Conservation (phyloP, 2,329 filamentous ascomycete genomes). For the Exophiala phaeomuriformis region DNA sequence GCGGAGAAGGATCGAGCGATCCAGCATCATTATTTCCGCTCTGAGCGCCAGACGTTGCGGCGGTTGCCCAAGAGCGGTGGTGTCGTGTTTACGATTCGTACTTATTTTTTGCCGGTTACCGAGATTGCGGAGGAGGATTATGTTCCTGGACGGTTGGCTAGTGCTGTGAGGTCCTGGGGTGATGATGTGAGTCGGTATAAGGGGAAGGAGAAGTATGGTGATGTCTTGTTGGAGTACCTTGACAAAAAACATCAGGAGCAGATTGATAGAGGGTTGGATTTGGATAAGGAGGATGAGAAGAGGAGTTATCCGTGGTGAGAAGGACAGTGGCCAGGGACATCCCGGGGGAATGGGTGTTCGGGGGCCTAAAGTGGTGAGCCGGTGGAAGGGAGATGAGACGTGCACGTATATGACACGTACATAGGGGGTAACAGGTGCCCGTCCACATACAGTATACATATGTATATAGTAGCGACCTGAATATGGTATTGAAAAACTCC, state of each 20-base stretch:
- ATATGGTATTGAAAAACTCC: background rate
- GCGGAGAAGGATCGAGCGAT: conserved; percentile 68
- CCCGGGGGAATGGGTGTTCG: background rate
- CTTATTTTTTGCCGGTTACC: conserved; percentile 67
- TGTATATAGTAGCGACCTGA: too few relatives aligned
- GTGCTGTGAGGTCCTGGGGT: conserved; percentile 73
- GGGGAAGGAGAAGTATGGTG: conserved; percentile 64
- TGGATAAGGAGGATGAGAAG: conserved; percentile 54
- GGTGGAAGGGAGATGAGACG: background rate
- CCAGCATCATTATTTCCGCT: conserved; percentile 67
- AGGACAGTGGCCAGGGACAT: background rate
- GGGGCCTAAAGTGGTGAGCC: background rate
- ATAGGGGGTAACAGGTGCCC: too few relatives aligned
- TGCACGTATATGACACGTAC: background rate
- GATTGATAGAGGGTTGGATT: conserved; percentile 56
- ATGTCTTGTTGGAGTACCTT: conserved; percentile 67
- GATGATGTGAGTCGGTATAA: conserved; percentile 71
- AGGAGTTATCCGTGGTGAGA: conserved; percentile 54
- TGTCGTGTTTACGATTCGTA: conserved; percentile 68
- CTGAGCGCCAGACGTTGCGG: conserved; percentile 64
- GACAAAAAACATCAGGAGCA: conserved; percentile 69
- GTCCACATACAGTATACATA: too few relatives aligned
- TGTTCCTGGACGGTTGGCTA: conserved; percentile 70
- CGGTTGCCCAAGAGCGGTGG: conserved; percentile 53
- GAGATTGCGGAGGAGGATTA: conserved; percentile 63